Base-by-base conservation (phyloP, 1,284 basidiomycete species). In the Blastosporella zonata region DNA sequence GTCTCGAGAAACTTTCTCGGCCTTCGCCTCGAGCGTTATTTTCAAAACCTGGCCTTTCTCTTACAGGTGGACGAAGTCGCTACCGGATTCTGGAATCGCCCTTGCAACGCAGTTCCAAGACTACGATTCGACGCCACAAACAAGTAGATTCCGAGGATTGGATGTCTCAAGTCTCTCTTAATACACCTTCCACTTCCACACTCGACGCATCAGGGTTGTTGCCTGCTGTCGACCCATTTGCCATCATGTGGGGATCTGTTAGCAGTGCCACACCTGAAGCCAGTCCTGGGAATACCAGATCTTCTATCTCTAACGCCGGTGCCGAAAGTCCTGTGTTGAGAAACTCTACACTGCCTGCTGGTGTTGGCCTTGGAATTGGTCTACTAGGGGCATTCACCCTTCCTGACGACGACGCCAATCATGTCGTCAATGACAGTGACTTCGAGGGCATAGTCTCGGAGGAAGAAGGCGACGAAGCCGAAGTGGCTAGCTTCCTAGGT, bases 241-340 rank as follows among this genome's bases (percentile, higher is more conserved):
- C 57, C 27, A 61, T 64, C 29, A 60, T 70, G 21, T 72, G 69
- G 68, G 58, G 59, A 42, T 46, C 62, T 29, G 54, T 62, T 34
- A 53, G 47, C 36, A 58, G 52, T 29, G 49, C n/a, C 27, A 39
- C 46, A 23, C 52, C 44, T n/a, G 38, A 27, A 17, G 47, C 45
- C 12, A 58, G 59, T 25, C 62, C 60, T 33, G 59, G 57, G 40
- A 46, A 49, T 29, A 37, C 47, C 39, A 69, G 63, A 43, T 62
- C 74, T 17, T 60, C 71, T 23, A 60, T 67, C 45, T 68, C 73
- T 25, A 68, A 63, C 29, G 66, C 71, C 15, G 75, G 73, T 43
- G 59, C 60, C 18, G 82, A 82, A 50, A 84, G 82, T 50, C 83
- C 82, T n/a, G 75, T 84, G 8, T 60, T 84, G 43, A 69, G 81